Percentiles rank a stretch among this genome's conserved stretches.
phyloP scores from a whole-genome alignment of 345 rosid species.

The Ceriops tagal region DNA sequence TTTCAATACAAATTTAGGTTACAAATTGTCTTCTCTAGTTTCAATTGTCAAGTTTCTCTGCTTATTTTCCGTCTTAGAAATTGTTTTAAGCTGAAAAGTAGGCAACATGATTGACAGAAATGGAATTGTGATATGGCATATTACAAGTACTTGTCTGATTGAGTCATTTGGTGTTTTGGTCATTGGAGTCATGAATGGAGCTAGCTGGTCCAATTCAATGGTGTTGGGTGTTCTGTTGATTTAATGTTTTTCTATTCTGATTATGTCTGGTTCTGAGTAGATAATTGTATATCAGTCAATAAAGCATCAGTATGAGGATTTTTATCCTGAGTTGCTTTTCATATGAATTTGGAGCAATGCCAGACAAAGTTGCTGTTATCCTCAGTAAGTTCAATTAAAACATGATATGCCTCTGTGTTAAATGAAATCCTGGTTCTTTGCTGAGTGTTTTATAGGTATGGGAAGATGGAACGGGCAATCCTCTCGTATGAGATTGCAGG shows the following conservation, averaged over 20 bases:
- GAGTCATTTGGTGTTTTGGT: not conserved
- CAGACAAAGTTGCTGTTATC: not conserved
- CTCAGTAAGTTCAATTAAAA: too few relatives aligned
- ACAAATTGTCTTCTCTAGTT: not conserved
- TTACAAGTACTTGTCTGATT: not conserved
- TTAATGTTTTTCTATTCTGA: not conserved
- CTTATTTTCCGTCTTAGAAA: too few relatives aligned
- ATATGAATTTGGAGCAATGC: conserved; percentile 10
- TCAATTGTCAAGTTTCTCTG: not conserved
- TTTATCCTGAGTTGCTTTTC: not conserved
- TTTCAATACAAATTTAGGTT: too few relatives aligned
- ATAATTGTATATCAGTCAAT: not conserved
- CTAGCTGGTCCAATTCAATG: too few relatives aligned
- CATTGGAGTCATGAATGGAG: not conserved
- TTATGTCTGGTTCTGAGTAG: not conserved
- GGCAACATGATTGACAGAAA: not conserved
- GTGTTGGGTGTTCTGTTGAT: not conserved
- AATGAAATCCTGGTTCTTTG: not conserved
- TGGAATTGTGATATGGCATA: not conserved
- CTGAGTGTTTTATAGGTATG: conserved; percentile 54
- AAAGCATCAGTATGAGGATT: not conserved
- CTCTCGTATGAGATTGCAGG: conserved; percentile 86
- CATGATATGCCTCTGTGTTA: not conserved
- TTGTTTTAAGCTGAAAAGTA: too few relatives aligned
- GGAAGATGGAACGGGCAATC: conserved; percentile 89